Percentiles rank a stretch among this genome's conserved stretches.
These are phyloP conservation scores for Arbutus unedo DNA, from an alignment of 148 eudicot genomes.

Conservation along the genomic window DNA sequence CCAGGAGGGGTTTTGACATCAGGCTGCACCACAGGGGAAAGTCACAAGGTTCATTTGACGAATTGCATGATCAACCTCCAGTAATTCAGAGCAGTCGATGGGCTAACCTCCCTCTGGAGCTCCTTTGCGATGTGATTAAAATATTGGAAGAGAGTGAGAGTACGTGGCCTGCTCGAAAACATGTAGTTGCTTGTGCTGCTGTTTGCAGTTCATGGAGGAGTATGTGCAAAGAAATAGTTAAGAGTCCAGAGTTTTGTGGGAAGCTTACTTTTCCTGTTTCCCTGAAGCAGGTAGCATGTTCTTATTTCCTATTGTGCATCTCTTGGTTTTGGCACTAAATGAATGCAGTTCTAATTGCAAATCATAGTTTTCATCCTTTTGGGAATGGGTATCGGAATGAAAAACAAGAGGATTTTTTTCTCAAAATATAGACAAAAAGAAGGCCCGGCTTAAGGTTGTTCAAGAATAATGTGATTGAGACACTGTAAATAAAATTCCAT, in stretches of 20 bases:
- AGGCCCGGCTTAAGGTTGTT: background rate
- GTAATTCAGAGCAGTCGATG: constrained; percentile 46
- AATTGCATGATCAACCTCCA: constrained; percentile 37
- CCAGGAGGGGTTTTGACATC: constrained; percentile 43
- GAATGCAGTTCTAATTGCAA: background rate
- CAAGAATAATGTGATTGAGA: background rate
- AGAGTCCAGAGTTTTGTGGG: constrained; percentile 45
- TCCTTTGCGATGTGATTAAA: constrained; percentile 49
- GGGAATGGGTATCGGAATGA: background rate
- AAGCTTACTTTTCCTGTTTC: constrained; percentile 64
- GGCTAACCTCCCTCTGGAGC: constrained; percentile 61
- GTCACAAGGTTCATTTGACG: constrained; percentile 45
- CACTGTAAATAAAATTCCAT: background rate
- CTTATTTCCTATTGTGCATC: background rate
- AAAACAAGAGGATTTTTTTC: background rate
- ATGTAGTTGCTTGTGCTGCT: constrained; percentile 58
- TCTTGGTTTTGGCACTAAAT: background rate
- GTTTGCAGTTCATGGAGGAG: constrained; percentile 63
- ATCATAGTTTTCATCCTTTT: background rate
- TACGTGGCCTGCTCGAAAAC: constrained; percentile 55
- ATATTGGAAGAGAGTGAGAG: constrained; percentile 64
- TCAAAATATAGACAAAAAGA: background rate
- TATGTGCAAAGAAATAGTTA: constrained; percentile 62
- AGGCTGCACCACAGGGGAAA: constrained; percentile 46
- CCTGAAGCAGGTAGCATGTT: constrained; percentile 43